phyloP scores from a whole-genome alignment of 352 stramenopile species.

The Pythium dissimile region DNA sequence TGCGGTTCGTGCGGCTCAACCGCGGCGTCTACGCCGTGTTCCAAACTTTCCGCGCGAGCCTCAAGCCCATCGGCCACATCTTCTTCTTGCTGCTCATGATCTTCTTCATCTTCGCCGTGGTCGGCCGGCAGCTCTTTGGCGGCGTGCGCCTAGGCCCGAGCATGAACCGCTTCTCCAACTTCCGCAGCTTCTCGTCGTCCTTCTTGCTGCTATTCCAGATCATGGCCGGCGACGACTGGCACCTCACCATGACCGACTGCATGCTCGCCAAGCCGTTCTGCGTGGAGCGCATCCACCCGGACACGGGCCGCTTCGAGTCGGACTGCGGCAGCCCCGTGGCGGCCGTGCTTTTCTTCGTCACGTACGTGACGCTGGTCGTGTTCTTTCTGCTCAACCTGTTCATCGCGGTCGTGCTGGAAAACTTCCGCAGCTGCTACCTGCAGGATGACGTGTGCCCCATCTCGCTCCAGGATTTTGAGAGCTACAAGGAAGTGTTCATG shows the following conservation, averaged over 20 bases:
- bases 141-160: slow-evolving; percentile 49
- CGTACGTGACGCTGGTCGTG: slow-evolving; percentile 71
- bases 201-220: slow-evolving; percentile 77
- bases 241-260: slow-evolving; percentile 80
- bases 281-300: slow-evolving; percentile 34
- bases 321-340: slow-evolving; percentile 50
- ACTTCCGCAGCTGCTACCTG: slow-evolving; percentile 78
- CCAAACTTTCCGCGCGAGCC: slow-evolving; percentile 67
- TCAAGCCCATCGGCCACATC: slow-evolving; percentile 67
- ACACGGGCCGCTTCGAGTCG: slow-evolving; percentile 38
- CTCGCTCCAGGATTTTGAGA: slow-evolving; percentile 73
- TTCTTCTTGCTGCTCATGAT: slow-evolving; percentile 83
- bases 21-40: slow-evolving; percentile 70
- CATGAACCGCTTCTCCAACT: slow-evolving; percentile 73
- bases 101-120: slow-evolving; percentile 79
- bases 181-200: slow-evolving; percentile 55
- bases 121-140: slow-evolving; percentile 73
- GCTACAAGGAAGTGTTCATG: slow-evolving; percentile 64
- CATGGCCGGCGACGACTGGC: slow-evolving; percentile 81
- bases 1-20: slow-evolving; percentile 74
- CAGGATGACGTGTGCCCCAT: slow-evolving; percentile 73
- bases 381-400: slow-evolving; percentile 85
- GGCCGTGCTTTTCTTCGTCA: slow-evolving; percentile 62
- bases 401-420: slow-evolving; percentile 79
- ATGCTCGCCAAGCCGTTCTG: slow-evolving; percentile 59